Percentiles rank a stretch among this genome's conserved stretches.
These are phyloP conservation scores for Colletotrichum gloeosporioides DNA, from an alignment of 2,329 filamentous ascomycete genomes.

Conservation along the genomic window DNA sequence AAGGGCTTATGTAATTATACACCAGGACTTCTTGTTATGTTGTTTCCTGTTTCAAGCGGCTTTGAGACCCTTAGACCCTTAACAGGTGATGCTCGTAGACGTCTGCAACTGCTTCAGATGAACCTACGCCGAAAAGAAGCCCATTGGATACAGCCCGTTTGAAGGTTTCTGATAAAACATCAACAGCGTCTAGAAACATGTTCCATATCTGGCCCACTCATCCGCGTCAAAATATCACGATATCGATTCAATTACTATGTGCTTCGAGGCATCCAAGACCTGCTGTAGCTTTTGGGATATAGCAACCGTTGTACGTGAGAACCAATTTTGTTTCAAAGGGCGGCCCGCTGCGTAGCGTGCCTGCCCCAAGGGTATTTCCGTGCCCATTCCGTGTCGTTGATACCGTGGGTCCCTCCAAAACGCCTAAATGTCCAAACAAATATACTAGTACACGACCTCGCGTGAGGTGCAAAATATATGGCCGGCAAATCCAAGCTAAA, in stretches of 20 bases:
- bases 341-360: neutral
- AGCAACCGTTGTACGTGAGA: neutral
- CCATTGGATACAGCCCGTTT: neutral
- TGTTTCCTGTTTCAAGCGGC: neutral
- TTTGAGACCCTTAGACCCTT: neutral
- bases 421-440: neutral
- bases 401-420: neutral
- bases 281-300: neutral
- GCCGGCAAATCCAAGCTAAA: neutral
- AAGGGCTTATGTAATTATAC: neutral
- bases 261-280: neutral
- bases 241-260: neutral
- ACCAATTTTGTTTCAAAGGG: slow-evolving; percentile 5
- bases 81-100: neutral
- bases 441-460: neutral
- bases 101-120: neutral
- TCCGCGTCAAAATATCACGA: neutral
- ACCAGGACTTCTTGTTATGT: neutral
- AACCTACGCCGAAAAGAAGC: neutral
- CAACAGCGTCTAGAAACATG: neutral
- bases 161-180: neutral
- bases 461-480: neutral
- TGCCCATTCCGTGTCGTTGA: slow-evolving; percentile 2
- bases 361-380: slow-evolving; percentile 18
- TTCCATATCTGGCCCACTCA: neutral